Base-by-base conservation (phyloP, 2,329 filamentous ascomycete genomes). In the Trichothecium sympodiale region DNA sequence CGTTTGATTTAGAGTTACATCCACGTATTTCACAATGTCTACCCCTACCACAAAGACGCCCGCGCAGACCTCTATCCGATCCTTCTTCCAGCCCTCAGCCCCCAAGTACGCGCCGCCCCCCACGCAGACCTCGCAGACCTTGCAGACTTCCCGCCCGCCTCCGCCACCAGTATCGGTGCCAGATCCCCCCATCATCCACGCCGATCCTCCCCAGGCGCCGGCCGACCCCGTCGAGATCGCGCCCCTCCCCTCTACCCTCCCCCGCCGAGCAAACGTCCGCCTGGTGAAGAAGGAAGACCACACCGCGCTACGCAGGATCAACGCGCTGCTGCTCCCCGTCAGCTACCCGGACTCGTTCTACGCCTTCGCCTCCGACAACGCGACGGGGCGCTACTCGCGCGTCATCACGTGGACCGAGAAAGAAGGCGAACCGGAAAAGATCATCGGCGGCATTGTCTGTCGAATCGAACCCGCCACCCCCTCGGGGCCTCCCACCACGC, bases 291-390 rank as follows among this genome's bases (percentile, higher is more conserved):
- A 62, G 31, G 48, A 58, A 31, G 73, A 80, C 54, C 56, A 80
- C 38, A 59, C 69, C 38, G 64, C 72, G 31, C 63, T 82, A 5
- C 73, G 72, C 28, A 71, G 76, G 46, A 77, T 82, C 54, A 80
- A 79, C 55, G 60, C 71, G 31, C 67, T 81, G 34, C 67, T 81
- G 35, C 71, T 82, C 1, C 74, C 71, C 34, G 71, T 81, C 39
- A 60, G 62, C 52, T 82, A 81, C 52, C 67, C 73, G 3, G 76
- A 80, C 51, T 62, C 64, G 33, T 81, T 81, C 59, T 82, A 80
- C 63, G 56, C 62, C 35, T 61, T 61, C 27, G 65, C 73, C 37
- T 56, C 69, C 39, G 61, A 74, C 41, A 64, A 69, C 9, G 48
- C 61, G 14, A 55, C 59, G 16, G 64, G 62, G 27, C 68, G 65